A percentile compares a stretch with the other conserved stretches of the same genome.
Evolutionary conservation across 2,329 filamentous ascomycete species (phyloP).

Genomic region (Penicillium sp.): DNA sequence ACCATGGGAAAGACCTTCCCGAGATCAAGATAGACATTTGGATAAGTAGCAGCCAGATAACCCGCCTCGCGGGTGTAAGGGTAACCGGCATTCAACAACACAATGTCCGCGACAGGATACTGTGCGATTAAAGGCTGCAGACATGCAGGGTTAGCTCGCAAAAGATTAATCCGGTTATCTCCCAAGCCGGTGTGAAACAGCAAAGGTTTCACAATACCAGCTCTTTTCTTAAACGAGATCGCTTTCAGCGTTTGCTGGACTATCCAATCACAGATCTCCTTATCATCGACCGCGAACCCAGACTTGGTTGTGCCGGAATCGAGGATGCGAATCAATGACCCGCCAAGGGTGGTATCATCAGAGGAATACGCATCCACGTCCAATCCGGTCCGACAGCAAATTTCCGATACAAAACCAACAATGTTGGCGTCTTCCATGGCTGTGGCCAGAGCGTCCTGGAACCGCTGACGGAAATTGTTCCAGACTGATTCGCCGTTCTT

Average conservation of each 20-base stretch:
- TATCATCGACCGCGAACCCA: conserved; percentile 52
- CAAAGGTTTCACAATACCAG: conserved; percentile 62
- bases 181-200: conserved; percentile 83
- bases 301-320: conserved; percentile 23
- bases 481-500: conserved; percentile 30
- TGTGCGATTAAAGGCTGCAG: conserved; percentile 69
- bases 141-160: conserved; percentile 69
- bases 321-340: conserved; percentile 27
- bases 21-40: conserved; percentile 78
- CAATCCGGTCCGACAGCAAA: conserved; percentile 77
- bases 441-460: conserved; percentile 47
- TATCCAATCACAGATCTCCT: conserved; percentile 66
- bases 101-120: conserved; percentile 68
- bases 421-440: conserved; percentile 65
- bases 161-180: conserved; percentile 71
- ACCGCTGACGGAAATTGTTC: conserved; percentile 26
- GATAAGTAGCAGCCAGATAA: conserved; percentile 73
- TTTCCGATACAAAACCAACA: conserved; percentile 76
- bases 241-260: conserved; percentile 59
- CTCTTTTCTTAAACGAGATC: conserved; percentile 49
- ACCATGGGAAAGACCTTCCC: conserved; percentile 79
- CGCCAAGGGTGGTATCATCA: conserved; percentile 33
- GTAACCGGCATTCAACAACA: conserved; percentile 77
- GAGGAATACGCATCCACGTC: conserved; percentile 55
- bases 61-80: conserved; percentile 76